Evolutionary conservation across 495 filamentous ascomycete species (phyloP).

Genomic region (Immersiella caudata): DNA sequence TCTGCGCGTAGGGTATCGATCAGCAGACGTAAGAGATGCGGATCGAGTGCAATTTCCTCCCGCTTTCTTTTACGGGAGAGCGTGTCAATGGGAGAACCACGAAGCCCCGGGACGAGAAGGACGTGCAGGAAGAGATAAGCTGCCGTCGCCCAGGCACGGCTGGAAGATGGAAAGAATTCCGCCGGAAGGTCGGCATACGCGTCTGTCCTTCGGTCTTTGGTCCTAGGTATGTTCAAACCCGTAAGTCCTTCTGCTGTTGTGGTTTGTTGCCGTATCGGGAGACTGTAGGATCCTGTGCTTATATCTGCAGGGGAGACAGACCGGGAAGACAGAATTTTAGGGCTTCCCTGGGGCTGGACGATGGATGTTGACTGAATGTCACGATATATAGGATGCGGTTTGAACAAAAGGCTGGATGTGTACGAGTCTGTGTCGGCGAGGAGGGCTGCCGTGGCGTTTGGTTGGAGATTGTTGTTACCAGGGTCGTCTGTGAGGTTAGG

Average conservation of each 20-base stretch:
- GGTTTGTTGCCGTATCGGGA: not conserved
- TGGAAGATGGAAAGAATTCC: slow-evolving; percentile 21
- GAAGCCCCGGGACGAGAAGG: slow-evolving; percentile 17
- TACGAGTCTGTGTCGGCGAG: slow-evolving; percentile 30
- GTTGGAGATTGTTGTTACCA: not conserved
- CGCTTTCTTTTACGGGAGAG: not conserved
- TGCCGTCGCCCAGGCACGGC: slow-evolving; percentile 32
- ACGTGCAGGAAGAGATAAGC: slow-evolving; percentile 32
- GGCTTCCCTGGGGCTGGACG: not conserved
- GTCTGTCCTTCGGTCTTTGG: not conserved
- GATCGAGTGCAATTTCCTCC: slow-evolving; percentile 12
- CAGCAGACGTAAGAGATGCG: slow-evolving; percentile 19
- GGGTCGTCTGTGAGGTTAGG: not conserved
- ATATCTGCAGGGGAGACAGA: not conserved
- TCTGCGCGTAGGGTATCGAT: slow-evolving; percentile 26
- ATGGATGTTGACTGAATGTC: not conserved
- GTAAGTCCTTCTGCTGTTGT: not conserved
- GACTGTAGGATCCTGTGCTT: not conserved
- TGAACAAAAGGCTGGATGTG: slow-evolving; percentile 27
- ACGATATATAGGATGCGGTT: slow-evolving; percentile 18
- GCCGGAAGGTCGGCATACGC: slow-evolving; percentile 14
- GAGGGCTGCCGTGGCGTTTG: slow-evolving; percentile 11
- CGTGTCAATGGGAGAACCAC: not conserved
- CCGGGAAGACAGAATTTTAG: not conserved
- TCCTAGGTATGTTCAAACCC: not conserved